Evolutionary conservation across 2,329 filamentous ascomycete species (phyloP), one percentile per base, ranked within the genome.

Genomic region (Colletotrichum kahawae): DNA sequence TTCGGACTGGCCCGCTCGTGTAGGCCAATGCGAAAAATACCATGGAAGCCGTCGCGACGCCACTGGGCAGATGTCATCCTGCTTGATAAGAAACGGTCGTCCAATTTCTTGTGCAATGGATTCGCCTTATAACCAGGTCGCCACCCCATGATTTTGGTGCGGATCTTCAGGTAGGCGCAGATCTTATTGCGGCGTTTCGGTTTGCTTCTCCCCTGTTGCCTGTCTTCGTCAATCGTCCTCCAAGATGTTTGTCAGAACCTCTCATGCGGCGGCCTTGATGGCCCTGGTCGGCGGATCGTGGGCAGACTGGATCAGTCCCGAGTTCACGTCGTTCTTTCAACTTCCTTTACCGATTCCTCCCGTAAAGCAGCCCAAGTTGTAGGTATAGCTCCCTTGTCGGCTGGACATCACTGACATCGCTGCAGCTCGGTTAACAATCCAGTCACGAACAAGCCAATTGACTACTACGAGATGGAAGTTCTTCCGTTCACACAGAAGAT

Each of bases 401-500:
- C 0, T 21, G 12, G 10, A 12, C 48, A 21, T 31, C 7, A 24
- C 31, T 62, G 18, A 62, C 14, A 73, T 4, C 79, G 83, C n/a
- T 6, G 5, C 31, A 62, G 57, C 57, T 62, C 57, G 10, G 57
- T 62, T 4, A 33, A 33, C 1, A 34, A 62, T 12, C 57, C 57
- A 34, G 29, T 62, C 12, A 62, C 57, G 18, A 62, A 62, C 18
- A 62, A 62, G n/a, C 31, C 33, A 0, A 62, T 62, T 12, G 57
- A 62, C n/a, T 62, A 62, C 21, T 62, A 62, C 0, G 57, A 62
- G 2, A 31, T 62, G 29, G 31, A 62, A 34, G 8, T 62, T 8
- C 31, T 21, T n/a, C 57, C 57, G 10, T 62, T 62, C 8, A 36
- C 57, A 0, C 57, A 62, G 73, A 81, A 83, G 68, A 77, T 87